These are phyloP conservation scores for Yamadazyma olivae DNA, from an alignment of 805 yeast genomes.

Conservation along the genomic window DNA sequence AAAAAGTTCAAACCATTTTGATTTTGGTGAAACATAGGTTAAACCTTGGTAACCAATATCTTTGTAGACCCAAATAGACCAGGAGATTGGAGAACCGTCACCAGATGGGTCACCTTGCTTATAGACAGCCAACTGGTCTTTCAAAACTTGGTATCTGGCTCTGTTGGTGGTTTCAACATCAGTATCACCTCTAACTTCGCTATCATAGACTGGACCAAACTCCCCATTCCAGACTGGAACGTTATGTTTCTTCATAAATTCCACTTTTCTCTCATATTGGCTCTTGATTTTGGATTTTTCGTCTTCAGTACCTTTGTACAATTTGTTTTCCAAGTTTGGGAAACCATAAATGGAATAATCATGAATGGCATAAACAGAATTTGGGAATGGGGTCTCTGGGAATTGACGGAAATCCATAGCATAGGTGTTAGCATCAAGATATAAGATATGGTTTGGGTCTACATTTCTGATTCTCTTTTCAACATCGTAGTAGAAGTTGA, in stretches of 20 bases:
- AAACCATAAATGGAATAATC: slow-evolving; percentile 46
- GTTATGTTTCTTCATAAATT: slow-evolving; percentile 34
- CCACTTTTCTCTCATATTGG: slow-evolving; percentile 44
- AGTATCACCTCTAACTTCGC: slow-evolving; percentile 39
- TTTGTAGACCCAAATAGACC: slow-evolving; percentile 55
- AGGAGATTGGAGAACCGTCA: slow-evolving; percentile 41
- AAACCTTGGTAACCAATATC: slow-evolving; percentile 53
- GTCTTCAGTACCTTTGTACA: slow-evolving; percentile 32
- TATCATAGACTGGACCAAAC: slow-evolving; percentile 50
- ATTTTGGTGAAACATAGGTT: slow-evolving; percentile 43
- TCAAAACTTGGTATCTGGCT: slow-evolving; percentile 40
- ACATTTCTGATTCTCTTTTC: slow-evolving; percentile 40
- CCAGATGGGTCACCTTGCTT: slow-evolving; percentile 47
- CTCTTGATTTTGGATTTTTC: slow-evolving; percentile 31
- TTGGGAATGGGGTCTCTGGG: slow-evolving; percentile 40
- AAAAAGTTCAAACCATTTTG: slow-evolving; percentile 41
- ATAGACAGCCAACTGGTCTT: slow-evolving; percentile 45
- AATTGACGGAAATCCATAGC: slow-evolving; percentile 50
- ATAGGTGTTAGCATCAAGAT: slow-evolving; percentile 50
- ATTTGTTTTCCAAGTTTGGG: slow-evolving; percentile 31
- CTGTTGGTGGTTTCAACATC: slow-evolving; percentile 35
- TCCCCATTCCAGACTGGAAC: slow-evolving; percentile 57
- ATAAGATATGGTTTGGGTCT: slow-evolving; percentile 49
- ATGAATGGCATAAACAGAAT: slow-evolving; percentile 50
- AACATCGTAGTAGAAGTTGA: slow-evolving; percentile 34